Conservation (phyloP, 169 alveolate species). For the Amoebophrya sp. region DNA sequence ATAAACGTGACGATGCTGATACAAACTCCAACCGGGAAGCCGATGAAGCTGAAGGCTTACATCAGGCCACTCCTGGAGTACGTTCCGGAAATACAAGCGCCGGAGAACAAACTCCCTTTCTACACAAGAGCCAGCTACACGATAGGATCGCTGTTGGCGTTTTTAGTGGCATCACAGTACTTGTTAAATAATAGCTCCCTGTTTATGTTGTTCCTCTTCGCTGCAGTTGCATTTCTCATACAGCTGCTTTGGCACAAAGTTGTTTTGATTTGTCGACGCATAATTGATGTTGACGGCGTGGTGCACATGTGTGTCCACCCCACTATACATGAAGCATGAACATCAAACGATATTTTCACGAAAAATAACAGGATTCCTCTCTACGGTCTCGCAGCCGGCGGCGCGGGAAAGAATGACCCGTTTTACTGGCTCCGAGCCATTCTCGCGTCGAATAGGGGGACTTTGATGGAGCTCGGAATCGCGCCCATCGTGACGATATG, state of each 20-base stretch:
- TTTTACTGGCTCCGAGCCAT: conserved; percentile 98
- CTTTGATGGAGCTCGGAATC: conserved; percentile 92
- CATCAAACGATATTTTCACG: no score
- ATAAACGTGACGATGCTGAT: no score
- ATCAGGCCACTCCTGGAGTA: not conserved
- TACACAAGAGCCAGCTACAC: not conserved
- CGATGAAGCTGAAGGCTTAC: not conserved
- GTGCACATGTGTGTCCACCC: no score
- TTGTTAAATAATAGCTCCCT: no score
- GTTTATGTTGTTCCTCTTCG: no score
- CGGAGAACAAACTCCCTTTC: not conserved
- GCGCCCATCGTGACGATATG: conserved; percentile 20
- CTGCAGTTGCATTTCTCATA: no score
- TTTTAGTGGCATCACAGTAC: not conserved
- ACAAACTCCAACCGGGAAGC: not conserved
- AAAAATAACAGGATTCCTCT: not conserved
- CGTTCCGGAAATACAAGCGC: not conserved
- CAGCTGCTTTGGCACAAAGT: no score
- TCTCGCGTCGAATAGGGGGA: conserved; percentile 97
- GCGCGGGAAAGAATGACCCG: conserved; percentile 54
- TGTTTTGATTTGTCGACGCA: no score
- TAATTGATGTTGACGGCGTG: no score
- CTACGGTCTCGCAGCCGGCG: not conserved
- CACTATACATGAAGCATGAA: no score
- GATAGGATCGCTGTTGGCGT: not conserved